A percentile compares a stretch with the other conserved stretches of the same genome.
phyloP scores from a whole-genome alignment of 2,329 filamentous ascomycete genomes.

The Aspergillus candidus region DNA sequence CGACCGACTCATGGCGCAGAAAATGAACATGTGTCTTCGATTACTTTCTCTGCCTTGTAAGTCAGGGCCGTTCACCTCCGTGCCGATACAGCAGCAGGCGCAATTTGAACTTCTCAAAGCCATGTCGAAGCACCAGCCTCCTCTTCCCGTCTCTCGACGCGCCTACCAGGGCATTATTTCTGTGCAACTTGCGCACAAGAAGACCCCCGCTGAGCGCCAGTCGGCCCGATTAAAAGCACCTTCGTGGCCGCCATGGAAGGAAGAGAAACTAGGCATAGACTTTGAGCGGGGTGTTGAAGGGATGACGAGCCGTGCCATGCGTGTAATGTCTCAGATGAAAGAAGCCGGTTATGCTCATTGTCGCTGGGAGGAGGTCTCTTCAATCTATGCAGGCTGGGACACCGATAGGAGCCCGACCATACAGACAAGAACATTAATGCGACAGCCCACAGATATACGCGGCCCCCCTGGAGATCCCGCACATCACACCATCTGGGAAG shows the following conservation, averaged over 20 bases:
- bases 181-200: constrained; percentile 53
- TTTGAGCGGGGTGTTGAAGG: constrained; percentile 51
- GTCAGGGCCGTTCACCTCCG: constrained; percentile 45
- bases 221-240: constrained; percentile 55
- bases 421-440: constrained; percentile 49
- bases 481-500: constrained; percentile 46
- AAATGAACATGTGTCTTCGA: constrained; percentile 46
- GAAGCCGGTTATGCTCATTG: constrained; percentile 52
- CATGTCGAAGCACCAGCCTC: constrained; percentile 51
- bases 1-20: constrained; percentile 30
- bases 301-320: constrained; percentile 52
- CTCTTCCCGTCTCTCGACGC: constrained; percentile 50
- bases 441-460: constrained; percentile 18
- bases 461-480: constrained; percentile 13
- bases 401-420: constrained; percentile 58
- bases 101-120: constrained; percentile 52
- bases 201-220: constrained; percentile 50
- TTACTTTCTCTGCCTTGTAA: constrained; percentile 45
- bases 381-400: constrained; percentile 57
- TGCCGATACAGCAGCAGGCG: constrained; percentile 48
- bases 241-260: constrained; percentile 62
- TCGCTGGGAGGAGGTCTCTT: constrained; percentile 49
- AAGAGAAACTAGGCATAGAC: constrained; percentile 56
- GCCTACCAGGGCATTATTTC: constrained; percentile 53
- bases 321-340: constrained; percentile 51